Conservation (phyloP, 2,329 filamentous ascomycete genomes). For the Neoarthrinium moseri region DNA sequence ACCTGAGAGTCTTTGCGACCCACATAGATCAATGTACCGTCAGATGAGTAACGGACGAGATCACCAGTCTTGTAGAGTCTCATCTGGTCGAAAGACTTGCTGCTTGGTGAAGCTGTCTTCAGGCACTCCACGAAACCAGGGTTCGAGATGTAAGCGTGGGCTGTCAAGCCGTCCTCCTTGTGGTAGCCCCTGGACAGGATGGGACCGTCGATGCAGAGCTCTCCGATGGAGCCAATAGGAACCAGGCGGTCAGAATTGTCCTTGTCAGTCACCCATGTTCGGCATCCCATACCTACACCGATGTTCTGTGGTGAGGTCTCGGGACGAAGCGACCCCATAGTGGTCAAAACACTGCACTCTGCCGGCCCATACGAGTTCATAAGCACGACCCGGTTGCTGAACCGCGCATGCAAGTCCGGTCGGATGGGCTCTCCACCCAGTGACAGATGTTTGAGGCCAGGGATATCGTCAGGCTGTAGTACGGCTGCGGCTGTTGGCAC, state of each 20-base stretch:
- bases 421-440: background rate
- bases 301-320: background rate
- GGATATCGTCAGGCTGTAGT: background rate
- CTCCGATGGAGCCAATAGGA: constrained; percentile 2
- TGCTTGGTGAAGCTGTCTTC: too few relatives aligned
- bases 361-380: background rate
- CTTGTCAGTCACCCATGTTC: constrained; percentile 1
- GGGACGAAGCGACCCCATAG: background rate
- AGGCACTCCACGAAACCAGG: too few relatives aligned
- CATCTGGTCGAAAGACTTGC: too few relatives aligned
- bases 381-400: too few relatives aligned
- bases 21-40: background rate
- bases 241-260: background rate
- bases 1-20: background rate
- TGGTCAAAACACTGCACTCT: constrained; percentile 1
- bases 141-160: background rate
- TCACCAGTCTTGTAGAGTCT: background rate
- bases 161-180: background rate
- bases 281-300: background rate
- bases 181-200: background rate
- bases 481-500: background rate
- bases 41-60: background rate
- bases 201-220: constrained; percentile 6
- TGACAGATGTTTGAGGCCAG: background rate
- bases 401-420: background rate